Conservation (phyloP, 2,329 filamentous ascomycete genomes). For the Phaeosphaeria sp. region DNA sequence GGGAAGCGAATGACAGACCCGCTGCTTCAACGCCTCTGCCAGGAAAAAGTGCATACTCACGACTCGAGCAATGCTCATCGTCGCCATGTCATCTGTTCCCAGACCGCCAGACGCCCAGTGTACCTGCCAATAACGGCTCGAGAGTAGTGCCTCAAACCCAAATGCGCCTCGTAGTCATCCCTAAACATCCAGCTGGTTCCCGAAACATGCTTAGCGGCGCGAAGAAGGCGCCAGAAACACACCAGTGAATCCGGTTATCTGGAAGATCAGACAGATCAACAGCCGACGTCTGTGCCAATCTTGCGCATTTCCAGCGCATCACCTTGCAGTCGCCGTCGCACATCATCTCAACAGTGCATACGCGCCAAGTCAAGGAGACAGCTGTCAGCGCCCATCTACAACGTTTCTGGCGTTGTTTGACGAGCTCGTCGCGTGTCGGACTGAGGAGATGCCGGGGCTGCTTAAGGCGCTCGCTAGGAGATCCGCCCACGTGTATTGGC, state of each 20-base stretch:
- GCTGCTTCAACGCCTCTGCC: conserved; percentile 13
- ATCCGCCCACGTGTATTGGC: background rate
- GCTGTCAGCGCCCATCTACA: background rate
- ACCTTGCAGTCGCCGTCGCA: background rate
- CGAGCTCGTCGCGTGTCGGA: background rate
- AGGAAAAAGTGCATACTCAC: background rate
- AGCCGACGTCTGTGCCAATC: background rate
- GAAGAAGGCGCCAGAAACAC: background rate
- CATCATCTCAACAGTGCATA: background rate
- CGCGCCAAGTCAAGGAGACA: background rate
- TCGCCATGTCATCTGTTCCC: background rate
- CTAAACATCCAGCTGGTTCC: conserved; percentile 12
- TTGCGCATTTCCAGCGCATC: background rate
- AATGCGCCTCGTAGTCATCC: conserved; percentile 12
- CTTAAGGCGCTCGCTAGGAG: background rate
- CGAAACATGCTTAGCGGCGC: background rate
- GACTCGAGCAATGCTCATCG: background rate
- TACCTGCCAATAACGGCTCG: conserved; percentile 16
- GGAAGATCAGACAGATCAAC: background rate
- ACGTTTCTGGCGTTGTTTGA: background rate
- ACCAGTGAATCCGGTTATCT: background rate
- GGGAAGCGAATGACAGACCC: background rate
- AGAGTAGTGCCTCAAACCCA: conserved; percentile 8
- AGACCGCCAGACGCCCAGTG: conserved; percentile 8
- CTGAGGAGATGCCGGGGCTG: background rate